A percentile compares a stretch with the other conserved stretches of the same genome.
Evolutionary conservation across 2,329 filamentous ascomycete genomes (phyloP).

Genomic region (Hypoxylon sp.): DNA sequence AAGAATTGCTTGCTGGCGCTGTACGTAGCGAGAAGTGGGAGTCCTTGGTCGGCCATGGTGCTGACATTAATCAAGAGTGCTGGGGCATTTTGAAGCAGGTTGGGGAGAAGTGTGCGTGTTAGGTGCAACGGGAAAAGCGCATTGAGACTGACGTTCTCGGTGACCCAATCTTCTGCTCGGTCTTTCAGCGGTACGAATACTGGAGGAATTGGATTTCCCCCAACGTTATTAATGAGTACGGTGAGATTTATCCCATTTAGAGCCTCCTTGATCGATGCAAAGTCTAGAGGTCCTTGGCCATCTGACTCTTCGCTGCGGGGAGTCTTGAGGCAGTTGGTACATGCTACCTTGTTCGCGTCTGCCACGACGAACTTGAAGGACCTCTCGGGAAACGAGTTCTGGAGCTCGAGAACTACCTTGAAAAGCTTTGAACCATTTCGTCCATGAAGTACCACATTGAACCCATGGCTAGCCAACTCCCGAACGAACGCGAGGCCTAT

Average conservation of each 20-base stretch:
- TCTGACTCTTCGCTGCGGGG: conserved; percentile 11
- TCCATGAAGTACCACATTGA: conserved; percentile 72
- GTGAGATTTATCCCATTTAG: conserved; percentile 61
- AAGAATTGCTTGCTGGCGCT: conserved; percentile 64
- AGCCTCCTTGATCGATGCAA: conserved; percentile 38
- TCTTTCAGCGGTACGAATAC: conserved; percentile 57
- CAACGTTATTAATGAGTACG: conserved; percentile 71
- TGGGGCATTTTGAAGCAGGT: conserved; percentile 59
- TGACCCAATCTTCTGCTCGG: conserved; percentile 57
- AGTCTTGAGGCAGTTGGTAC: conserved; percentile 18
- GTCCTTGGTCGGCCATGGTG: conserved; percentile 61
- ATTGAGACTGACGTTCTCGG: conserved; percentile 64
- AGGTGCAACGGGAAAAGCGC: conserved; percentile 66
- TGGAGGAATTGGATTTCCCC: conserved; percentile 57
- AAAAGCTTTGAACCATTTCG: conserved; percentile 66
- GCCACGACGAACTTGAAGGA: conserved; percentile 61
- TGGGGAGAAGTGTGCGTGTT: conserved; percentile 63
- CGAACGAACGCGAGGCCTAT: conserved; percentile 67
- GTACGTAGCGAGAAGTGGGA: conserved; percentile 65
- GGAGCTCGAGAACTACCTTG: conserved; percentile 58
- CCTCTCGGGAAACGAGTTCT: conserved; percentile 57
- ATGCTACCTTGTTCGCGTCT: conserved; percentile 56
- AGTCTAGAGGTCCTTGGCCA: conserved; percentile 23
- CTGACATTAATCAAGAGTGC: conserved; percentile 67
- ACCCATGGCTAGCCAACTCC: conserved; percentile 66